These are phyloP conservation scores for Tillandsia fasciculata DNA, from an alignment of 176 grass and related monocot species.

Conservation along the genomic window DNA sequence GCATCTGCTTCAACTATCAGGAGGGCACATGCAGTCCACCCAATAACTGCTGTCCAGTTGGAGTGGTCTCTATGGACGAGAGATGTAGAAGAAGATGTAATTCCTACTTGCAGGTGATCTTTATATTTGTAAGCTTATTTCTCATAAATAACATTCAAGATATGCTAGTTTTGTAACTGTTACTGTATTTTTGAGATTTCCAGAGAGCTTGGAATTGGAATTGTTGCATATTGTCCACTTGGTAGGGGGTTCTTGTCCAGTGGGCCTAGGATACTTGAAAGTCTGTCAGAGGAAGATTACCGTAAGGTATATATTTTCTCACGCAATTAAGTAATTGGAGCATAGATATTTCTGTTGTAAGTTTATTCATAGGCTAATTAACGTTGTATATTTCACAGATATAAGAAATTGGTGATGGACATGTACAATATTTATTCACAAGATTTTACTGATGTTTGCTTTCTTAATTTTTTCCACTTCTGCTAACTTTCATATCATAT, in stretches of 20 bases:
- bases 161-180: background rate
- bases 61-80: constrained; percentile 70
- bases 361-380: too few relatives aligned
- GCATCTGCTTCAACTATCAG: constrained; percentile 51
- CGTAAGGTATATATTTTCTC: constrained; percentile 33
- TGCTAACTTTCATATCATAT: too few relatives aligned
- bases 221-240: constrained; percentile 60
- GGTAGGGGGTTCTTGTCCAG: constrained; percentile 44
- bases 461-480: too few relatives aligned
- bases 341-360: too few relatives aligned
- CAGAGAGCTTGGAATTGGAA: constrained; percentile 71
- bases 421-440: too few relatives aligned
- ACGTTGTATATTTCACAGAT: too few relatives aligned
- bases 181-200: background rate
- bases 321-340: too few relatives aligned
- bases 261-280: constrained; percentile 34
- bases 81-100: constrained; percentile 50
- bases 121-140: background rate
- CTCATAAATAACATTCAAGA: background rate
- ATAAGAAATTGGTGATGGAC: too few relatives aligned
- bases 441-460: too few relatives aligned
- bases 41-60: constrained; percentile 46
- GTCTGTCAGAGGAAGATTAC: constrained; percentile 22
- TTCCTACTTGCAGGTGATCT: constrained; percentile 59
- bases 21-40: constrained; percentile 54